Conservation (phyloP, 352 stramenopile species). For the Globisporangium middletonii region DNA sequence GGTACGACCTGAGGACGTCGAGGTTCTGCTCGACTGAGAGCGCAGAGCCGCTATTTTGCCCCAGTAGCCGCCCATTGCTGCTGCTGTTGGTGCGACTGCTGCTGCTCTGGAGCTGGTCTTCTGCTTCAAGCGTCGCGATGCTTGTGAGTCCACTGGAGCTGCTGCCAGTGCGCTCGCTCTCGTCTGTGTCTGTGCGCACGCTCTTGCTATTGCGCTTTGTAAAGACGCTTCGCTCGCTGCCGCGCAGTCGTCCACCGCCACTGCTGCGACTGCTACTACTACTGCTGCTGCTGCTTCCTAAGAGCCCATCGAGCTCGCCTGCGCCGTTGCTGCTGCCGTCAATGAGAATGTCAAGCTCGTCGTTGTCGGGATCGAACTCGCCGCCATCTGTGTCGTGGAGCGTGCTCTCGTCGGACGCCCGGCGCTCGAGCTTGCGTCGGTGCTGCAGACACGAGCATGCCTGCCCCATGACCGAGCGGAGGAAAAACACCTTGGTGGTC, state of each 20-base stretch:
- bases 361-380: slow-evolving; percentile 17
- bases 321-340: slow-evolving; percentile 13
- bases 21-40: slow-evolving; percentile 24
- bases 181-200: background rate
- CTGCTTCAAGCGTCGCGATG: slow-evolving; percentile 6
- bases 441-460: slow-evolving; percentile 74
- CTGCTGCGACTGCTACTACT: background rate
- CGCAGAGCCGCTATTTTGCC: slow-evolving; percentile 2
- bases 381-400: slow-evolving; percentile 15
- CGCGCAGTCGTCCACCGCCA: slow-evolving; percentile 2
- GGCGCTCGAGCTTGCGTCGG: slow-evolving; percentile 48
- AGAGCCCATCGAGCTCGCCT: slow-evolving; percentile 10
- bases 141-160: background rate
- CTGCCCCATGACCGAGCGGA: slow-evolving; percentile 46
- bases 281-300: background rate
- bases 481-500: background rate
- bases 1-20: slow-evolving; percentile 61
- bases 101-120: slow-evolving; percentile 10
- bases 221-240: slow-evolving; percentile 10
- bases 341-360: slow-evolving; percentile 37
- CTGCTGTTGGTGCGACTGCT: background rate
- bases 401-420: slow-evolving; percentile 39
- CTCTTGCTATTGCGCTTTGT: slow-evolving; percentile 17
- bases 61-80: slow-evolving; percentile 8
- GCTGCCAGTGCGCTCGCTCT: background rate